phyloP scores from a whole-genome alignment of 2,329 filamentous ascomycete genomes.

The Exophiala sp. region DNA sequence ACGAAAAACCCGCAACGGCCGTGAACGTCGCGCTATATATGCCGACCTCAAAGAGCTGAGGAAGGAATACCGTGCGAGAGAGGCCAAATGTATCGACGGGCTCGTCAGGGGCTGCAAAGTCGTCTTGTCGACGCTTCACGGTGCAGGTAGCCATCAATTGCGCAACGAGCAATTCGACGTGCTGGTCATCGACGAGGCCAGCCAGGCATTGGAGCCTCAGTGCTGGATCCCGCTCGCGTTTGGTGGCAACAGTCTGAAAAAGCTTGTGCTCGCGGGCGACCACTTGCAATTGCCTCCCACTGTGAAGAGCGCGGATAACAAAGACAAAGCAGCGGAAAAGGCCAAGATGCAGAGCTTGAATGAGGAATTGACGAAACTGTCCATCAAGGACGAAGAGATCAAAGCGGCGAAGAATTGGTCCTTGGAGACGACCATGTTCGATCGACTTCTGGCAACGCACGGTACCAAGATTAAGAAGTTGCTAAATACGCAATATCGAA shows the following conservation, averaged over 20 bases:
- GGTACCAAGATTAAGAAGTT: conserved; percentile 82
- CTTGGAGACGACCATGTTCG: conserved; percentile 88
- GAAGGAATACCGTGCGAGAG: conserved; percentile 80
- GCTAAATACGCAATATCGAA: conserved; percentile 95
- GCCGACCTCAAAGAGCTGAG: conserved; percentile 75
- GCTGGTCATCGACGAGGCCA: conserved; percentile 92
- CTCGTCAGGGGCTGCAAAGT: conserved; percentile 74
- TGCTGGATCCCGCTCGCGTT: conserved; percentile 88
- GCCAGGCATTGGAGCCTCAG: conserved; percentile 90
- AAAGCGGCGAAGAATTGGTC: conserved; percentile 48
- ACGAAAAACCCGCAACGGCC: conserved; percentile 74
- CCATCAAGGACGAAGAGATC: conserved; percentile 30
- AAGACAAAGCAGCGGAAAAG: conserved; percentile 33
- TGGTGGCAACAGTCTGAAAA: conserved; percentile 48
- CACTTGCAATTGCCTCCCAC: conserved; percentile 92
- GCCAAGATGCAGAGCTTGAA: conserved; percentile 34
- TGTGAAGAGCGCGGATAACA: conserved; percentile 59
- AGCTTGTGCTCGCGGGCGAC: conserved; percentile 87
- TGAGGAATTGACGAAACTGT: conserved; percentile 36
- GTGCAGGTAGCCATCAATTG: conserved; percentile 54
- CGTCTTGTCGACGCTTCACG: conserved; percentile 86
- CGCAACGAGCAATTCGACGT: conserved; percentile 89
- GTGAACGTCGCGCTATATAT: conserved; percentile 76
- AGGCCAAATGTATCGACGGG: conserved; percentile 70
- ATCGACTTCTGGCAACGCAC: conserved; percentile 75